Conservation (phyloP, 192 early-diverging fungal genomes). For the Coemansia sp. region DNA sequence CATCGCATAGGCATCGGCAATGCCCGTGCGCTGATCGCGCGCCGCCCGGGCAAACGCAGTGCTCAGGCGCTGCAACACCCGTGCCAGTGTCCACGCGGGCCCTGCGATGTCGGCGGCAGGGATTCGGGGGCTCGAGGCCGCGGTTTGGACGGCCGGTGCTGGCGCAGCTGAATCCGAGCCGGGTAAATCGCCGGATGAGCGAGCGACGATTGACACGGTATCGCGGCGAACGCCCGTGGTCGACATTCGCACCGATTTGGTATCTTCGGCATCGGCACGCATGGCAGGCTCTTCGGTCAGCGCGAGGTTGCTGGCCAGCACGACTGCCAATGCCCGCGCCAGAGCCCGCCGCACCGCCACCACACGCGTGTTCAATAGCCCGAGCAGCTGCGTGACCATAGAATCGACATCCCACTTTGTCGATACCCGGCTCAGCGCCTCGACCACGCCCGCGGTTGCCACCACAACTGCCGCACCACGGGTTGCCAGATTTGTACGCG, state of each 20-base stretch:
- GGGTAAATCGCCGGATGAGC: neutral
- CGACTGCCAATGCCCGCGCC: slow-evolving; percentile 24
- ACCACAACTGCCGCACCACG: slow-evolving; percentile 65
- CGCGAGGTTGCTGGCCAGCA: slow-evolving; percentile 20
- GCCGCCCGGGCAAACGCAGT: slow-evolving; percentile 58
- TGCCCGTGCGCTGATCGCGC: slow-evolving; percentile 68
- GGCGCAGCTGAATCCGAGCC: neutral
- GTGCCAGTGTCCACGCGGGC: slow-evolving; percentile 48
- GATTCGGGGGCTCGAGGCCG: too few species aligned
- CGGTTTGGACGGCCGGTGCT: too few species aligned
- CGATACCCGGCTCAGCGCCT: slow-evolving; percentile 15
- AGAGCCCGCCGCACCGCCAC: slow-evolving; percentile 30
- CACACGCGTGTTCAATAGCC: slow-evolving; percentile 18
- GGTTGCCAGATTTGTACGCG: slow-evolving; percentile 56
- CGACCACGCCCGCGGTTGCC: slow-evolving; percentile 15
- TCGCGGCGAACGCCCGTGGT: too few species aligned
- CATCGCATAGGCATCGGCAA: slow-evolving; percentile 74
- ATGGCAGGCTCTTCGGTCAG: too few species aligned
- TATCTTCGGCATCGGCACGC: too few species aligned
- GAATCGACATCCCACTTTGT: neutral
- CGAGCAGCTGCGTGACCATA: slow-evolving; percentile 1
- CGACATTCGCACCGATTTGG: too few species aligned
- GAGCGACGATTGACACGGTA: too few species aligned
- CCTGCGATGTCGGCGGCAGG: too few species aligned
- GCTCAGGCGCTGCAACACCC: slow-evolving; percentile 67